A percentile compares a stretch with the other conserved stretches of the same genome.
Conservation (phyloP, 164 flowering plant genomes). For the Dillenia turbinata region DNA sequence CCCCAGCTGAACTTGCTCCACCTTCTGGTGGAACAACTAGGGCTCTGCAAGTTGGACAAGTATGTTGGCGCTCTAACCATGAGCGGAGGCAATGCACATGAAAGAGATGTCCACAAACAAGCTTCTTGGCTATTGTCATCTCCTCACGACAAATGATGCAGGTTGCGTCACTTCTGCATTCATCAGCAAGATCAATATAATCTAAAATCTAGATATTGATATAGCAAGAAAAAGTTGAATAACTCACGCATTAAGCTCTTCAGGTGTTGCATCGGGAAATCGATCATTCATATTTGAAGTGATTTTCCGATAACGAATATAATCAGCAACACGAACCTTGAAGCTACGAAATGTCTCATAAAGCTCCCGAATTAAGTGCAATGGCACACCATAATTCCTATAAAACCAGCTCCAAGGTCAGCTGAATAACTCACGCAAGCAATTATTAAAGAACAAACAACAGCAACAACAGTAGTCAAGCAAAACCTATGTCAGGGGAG, state of each 20-base stretch:
- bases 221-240: not conserved
- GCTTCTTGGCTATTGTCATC: constrained; percentile 93
- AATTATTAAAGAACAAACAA: not conserved
- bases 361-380: constrained; percentile 93
- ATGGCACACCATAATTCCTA: constrained; percentile 95
- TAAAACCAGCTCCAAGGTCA: constrained; percentile 14
- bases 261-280: constrained; percentile 93
- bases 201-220: not conserved
- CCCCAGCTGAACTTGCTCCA: constrained; percentile 42
- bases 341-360: constrained; percentile 96
- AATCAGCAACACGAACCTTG: constrained; percentile 90
- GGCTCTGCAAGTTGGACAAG: constrained; percentile 98
- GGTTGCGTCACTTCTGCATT: constrained; percentile 88
- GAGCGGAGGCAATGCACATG: constrained; percentile 98
- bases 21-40: constrained; percentile 81
- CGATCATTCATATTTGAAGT: constrained; percentile 99
- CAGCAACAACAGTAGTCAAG: not conserved
- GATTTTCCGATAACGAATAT: constrained; percentile 89
- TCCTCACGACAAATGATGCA: constrained; percentile 99
- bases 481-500: too few species aligned
- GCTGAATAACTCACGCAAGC: not conserved
- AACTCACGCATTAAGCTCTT: constrained; percentile 83
- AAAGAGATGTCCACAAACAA: constrained; percentile 91
- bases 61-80: constrained; percentile 95
- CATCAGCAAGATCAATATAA: constrained; percentile 1